These are phyloP conservation scores for Kokia cookei DNA, from an alignment of 441 rosid genomes.

Conservation along the genomic window DNA sequence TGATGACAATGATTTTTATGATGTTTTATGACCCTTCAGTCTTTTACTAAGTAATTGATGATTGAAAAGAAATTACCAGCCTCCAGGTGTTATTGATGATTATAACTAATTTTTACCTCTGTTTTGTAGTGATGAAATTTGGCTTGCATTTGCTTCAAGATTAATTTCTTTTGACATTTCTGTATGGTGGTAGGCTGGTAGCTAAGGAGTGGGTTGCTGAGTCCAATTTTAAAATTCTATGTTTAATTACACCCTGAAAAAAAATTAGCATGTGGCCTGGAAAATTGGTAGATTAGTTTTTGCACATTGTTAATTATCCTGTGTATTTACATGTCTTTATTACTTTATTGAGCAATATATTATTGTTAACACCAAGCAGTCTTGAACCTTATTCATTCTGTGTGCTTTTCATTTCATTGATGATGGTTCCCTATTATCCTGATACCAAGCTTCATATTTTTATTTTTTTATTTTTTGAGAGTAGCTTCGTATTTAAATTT, in stretches of 20 bases:
- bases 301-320: background rate
- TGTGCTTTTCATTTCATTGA: background rate
- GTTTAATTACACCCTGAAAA: background rate
- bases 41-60: background rate
- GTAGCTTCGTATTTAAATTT: slow-evolving; percentile 6
- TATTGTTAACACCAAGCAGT: background rate
- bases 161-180: background rate
- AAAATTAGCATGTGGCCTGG: background rate
- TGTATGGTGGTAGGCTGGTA: too few species aligned
- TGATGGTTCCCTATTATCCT: background rate
- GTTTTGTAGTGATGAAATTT: background rate
- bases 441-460: too few species aligned
- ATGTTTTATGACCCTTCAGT: background rate
- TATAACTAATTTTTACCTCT: background rate
- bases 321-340: background rate
- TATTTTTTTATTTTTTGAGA: too few species aligned
- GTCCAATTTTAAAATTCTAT: background rate
- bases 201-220: background rate
- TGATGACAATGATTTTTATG: background rate
- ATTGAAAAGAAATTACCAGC: background rate
- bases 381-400: background rate
- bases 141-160: background rate
- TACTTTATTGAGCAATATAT: background rate
- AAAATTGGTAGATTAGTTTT: background rate
- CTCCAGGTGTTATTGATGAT: background rate